These are phyloP conservation scores for Gremmenia infestans DNA, from an alignment of 2,329 filamentous ascomycete genomes.

Conservation along the genomic window DNA sequence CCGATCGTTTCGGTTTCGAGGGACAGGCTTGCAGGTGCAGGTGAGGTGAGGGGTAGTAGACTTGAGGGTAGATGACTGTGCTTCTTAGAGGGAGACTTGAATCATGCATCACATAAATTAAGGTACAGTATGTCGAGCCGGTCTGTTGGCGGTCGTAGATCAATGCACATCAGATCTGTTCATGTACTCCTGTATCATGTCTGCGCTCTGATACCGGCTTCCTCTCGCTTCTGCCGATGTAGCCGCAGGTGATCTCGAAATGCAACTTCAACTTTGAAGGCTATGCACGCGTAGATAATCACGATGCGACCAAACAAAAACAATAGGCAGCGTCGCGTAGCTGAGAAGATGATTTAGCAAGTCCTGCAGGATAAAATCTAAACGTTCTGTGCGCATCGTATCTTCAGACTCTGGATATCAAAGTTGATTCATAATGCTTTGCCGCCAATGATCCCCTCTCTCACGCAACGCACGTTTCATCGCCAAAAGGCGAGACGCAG, in stretches of 20 bases:
- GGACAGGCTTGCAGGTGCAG: constrained; percentile 10
- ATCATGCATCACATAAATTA: constrained; percentile 15
- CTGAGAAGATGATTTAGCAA: background rate
- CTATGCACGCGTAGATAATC: background rate
- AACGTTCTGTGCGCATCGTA: background rate
- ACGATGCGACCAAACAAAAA: background rate
- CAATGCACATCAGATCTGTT: constrained; percentile 3
- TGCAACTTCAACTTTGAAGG: background rate
- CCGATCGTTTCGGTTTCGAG: constrained; percentile 19
- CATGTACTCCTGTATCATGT: background rate
- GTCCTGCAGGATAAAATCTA: background rate
- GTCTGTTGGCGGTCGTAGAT: constrained; percentile 3
- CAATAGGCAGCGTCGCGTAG: background rate
- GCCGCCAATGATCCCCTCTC: background rate
- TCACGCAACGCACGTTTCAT: background rate
- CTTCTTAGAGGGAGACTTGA: background rate
- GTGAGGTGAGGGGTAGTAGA: constrained; percentile 5
- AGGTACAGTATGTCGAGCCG: background rate
- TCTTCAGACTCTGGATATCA: background rate
- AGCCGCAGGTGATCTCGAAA: background rate
- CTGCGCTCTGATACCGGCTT: background rate
- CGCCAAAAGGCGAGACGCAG: constrained; percentile 1
- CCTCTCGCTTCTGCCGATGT: background rate
- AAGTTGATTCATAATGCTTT: background rate
- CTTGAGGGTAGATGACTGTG: background rate